A percentile compares a stretch with the other conserved stretches of the same genome.
Conservation (phyloP, 805 yeast genomes). For the Pichia thaimueangensis region DNA sequence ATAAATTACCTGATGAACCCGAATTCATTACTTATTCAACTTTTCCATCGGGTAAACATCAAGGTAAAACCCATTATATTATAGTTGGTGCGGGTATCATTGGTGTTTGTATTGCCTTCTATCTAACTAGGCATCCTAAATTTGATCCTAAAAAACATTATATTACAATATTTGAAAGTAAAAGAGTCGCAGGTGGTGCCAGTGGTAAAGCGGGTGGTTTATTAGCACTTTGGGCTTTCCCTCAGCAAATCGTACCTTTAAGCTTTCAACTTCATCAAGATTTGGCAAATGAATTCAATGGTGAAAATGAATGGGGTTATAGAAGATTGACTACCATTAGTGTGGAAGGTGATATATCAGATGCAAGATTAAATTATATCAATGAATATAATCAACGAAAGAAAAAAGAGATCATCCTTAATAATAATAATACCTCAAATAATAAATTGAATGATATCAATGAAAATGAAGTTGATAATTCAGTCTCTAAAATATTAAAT, state of each 20-base stretch:
- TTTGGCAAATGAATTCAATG: constrained; percentile 68
- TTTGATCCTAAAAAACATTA: constrained; percentile 69
- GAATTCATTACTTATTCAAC: constrained; percentile 30
- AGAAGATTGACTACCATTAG: constrained; percentile 81
- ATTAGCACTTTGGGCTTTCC: constrained; percentile 94
- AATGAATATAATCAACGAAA: constrained; percentile 2
- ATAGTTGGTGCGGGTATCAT: constrained; percentile 95
- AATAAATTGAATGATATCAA: neutral
- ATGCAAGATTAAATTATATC: constrained; percentile 12
- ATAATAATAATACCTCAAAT: neutral
- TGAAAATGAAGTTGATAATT: neutral
- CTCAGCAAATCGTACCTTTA: constrained; percentile 85
- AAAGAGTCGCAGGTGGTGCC: constrained; percentile 95
- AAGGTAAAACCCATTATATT: constrained; percentile 68
- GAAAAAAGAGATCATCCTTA: neutral
- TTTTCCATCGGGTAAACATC: constrained; percentile 41
- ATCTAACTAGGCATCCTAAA: constrained; percentile 72
- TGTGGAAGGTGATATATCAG: constrained; percentile 70
- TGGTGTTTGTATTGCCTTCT: constrained; percentile 93
- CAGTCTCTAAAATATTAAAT: neutral
- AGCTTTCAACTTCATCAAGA: constrained; percentile 83
- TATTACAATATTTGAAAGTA: constrained; percentile 80
- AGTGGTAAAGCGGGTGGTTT: constrained; percentile 97
- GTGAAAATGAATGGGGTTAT: constrained; percentile 90
- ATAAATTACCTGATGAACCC: constrained; percentile 16